Evolutionary conservation across 768 basidiomycete species (phyloP).

Genomic region (Boletellus ananas): DNA sequence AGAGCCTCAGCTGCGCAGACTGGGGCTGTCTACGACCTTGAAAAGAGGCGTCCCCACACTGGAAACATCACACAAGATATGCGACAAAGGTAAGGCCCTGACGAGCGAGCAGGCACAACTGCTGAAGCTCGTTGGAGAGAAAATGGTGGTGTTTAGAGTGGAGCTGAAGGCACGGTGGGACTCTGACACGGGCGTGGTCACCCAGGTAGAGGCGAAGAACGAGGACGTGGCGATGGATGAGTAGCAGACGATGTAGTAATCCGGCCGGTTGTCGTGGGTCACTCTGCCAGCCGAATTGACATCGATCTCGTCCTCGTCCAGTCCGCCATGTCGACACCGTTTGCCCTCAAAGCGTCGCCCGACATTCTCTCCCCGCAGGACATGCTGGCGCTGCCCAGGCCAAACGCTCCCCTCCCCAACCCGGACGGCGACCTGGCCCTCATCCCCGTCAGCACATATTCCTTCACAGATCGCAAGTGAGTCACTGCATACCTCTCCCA

Average conservation of each 20-base stretch:
- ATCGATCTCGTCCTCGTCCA: constrained; percentile 29
- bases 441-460: constrained; percentile 63
- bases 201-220: constrained; percentile 48
- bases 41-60: constrained; percentile 86
- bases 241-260: constrained; percentile 27
- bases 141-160: constrained; percentile 82
- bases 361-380: constrained; percentile 69
- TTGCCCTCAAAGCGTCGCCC: constrained; percentile 54
- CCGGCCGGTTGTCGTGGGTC: neutral
- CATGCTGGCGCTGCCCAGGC: constrained; percentile 64
- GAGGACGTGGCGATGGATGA: constrained; percentile 52
- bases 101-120: constrained; percentile 88
- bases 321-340: constrained; percentile 36
- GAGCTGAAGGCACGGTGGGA: constrained; percentile 73
- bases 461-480: constrained; percentile 71
- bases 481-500: constrained; percentile 18
- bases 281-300: constrained; percentile 7
- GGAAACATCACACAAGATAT: constrained; percentile 74
- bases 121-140: constrained; percentile 85
- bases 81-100: constrained; percentile 75
- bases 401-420: constrained; percentile 66
- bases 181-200: constrained; percentile 59
- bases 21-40: constrained; percentile 83
- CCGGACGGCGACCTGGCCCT: constrained; percentile 63
- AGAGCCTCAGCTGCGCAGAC: constrained; percentile 91